Evolutionary conservation across 768 basidiomycete genomes (phyloP), one percentile per base, ranked within the genome.

Genomic region (Glaciozyma antarctica): DNA sequence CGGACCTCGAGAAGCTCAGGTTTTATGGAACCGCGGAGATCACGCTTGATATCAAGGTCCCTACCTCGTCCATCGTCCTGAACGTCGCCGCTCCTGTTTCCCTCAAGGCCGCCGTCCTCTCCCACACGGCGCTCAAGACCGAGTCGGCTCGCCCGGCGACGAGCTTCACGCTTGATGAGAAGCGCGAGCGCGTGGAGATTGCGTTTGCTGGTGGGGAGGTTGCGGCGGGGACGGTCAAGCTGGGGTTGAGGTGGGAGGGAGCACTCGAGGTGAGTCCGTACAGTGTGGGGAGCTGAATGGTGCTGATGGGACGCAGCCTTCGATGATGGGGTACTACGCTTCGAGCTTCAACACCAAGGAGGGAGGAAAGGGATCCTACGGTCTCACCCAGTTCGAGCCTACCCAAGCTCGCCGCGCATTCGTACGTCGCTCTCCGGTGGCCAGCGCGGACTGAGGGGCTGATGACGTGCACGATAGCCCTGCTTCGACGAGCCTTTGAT

Each of bases 401-500:
- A 57, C 56, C 43, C 64, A 69, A 52, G 68, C 68, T 28, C 68
- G 68, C 41, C 65, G 68, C 17, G 77, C 76, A 30, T 77, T 77
- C 74, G 77, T 68, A 43, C 28, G 63, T 32, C 10, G 1, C 9
- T 13, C 30, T 10, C 51, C 9, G n/a, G 15, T 12, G 28, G 8
- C 26, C 4, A 3, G 28, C 30, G 75, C 63, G 74, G 24, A 53
- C 43, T 41, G 38, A 47, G 21, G n/a, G 38, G 44, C 58, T 61
- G 10, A 32, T 7, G 13, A 21, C 3, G 17, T 60, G 44, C 47
- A 6, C 8, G 38, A 3, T 32, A 48, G 76, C 88, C 88, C 32
- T 89, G 86, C 78, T 94, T 89, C 88, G 93, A 95, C 74, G 92
- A 95, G 74, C 94, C 93, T 21, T 80, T 84, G 45, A 80, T 93